A percentile compares a stretch with the other conserved stretches of the same genome.
phyloP scores from a whole-genome alignment of 257 asterid genomes.

The Fraxinus cuspidata region DNA sequence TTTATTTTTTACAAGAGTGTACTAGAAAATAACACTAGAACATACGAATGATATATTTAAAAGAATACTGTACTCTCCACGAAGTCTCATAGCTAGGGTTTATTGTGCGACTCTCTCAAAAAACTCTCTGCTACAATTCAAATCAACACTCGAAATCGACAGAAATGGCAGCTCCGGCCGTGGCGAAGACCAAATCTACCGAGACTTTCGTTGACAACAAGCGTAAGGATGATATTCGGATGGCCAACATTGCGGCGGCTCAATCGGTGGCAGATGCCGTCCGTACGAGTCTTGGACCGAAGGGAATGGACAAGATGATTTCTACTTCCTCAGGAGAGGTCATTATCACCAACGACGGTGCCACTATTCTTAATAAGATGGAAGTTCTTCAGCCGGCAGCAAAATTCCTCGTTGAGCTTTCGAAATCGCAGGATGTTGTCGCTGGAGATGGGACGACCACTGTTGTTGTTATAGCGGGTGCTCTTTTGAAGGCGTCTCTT shows the following conservation, averaged over 20 bases:
- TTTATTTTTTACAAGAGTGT: too few relatives aligned
- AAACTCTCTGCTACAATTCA: conserved; percentile 26
- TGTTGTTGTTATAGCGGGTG: conserved; percentile 83
- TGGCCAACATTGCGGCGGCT: conserved; percentile 82
- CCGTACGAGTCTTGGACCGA: conserved; percentile 88
- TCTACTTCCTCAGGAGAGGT: conserved; percentile 85
- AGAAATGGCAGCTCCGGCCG: conserved; percentile 71
- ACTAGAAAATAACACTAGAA: too few relatives aligned
- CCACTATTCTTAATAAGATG: conserved; percentile 87
- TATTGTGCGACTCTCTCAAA: not conserved
- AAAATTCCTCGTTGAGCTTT: conserved; percentile 87
- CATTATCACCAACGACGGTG: conserved; percentile 91
- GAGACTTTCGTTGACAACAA: conserved; percentile 93
- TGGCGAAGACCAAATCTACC: conserved; percentile 42
- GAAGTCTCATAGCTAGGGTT: not conserved
- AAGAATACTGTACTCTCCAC: too few relatives aligned
- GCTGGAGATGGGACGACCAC: conserved; percentile 98
- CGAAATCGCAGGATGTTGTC: conserved; percentile 86
- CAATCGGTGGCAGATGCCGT: conserved; percentile 88
- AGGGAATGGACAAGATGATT: conserved; percentile 97
- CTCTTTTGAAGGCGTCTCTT: conserved; percentile 61
- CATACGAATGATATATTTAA: too few relatives aligned
- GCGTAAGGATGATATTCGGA: conserved; percentile 87
- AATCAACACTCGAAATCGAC: too few relatives aligned
- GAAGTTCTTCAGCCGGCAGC: conserved; percentile 98